Evolutionary conservation across 129 eudicot genomes (phyloP), one percentile per base, ranked within the genome.

Genomic region (Centella asiatica): DNA sequence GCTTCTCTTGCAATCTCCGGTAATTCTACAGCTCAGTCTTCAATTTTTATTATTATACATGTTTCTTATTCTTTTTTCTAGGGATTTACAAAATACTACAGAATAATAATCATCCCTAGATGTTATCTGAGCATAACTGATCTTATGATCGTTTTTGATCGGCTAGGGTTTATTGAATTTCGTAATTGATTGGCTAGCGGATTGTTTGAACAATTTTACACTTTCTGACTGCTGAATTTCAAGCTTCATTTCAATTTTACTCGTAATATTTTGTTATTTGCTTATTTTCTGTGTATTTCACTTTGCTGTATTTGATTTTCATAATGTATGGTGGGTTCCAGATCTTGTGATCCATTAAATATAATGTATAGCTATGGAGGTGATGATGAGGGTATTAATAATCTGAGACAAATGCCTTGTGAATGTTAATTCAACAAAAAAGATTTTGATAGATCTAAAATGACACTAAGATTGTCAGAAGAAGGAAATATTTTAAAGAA

Each of bases 1-100:
- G 64, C 71, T 48, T 78, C 93, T 64, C 48, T 76, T 78, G 74
- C 87, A 27, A 20, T 84, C 47, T 74, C 81, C 34, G 93, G 93
- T 81, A 78, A 51, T 52, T 55, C 47, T 40, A 33, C 1, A 26
- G 20, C 44, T 28, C 12, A 4, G 10, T 44, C 10, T 8, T 2
- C 24, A 40, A 61, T 25, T 42, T 39, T 42, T 42, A 11, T n/a
- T 42, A 15, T 28, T 0, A 13, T 10, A 0, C 18, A 11, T 12
- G 18, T 57, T 0, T 11, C 22, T 2, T 2, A 7, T 7, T 33
- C n/a, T 33, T 2, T 3, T 31, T 55, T 55, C 6, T 29, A 5
- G 19, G 12, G 1, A 1, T 57, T 19, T 19, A 26, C 25, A 28
- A 25, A 4, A 31, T 58, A 15, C 5, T 14, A 33, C n/a, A 31